Evolutionary conservation across 2,329 filamentous ascomycete species (phyloP).

Genomic region (Aspergillus novoparasiticus): DNA sequence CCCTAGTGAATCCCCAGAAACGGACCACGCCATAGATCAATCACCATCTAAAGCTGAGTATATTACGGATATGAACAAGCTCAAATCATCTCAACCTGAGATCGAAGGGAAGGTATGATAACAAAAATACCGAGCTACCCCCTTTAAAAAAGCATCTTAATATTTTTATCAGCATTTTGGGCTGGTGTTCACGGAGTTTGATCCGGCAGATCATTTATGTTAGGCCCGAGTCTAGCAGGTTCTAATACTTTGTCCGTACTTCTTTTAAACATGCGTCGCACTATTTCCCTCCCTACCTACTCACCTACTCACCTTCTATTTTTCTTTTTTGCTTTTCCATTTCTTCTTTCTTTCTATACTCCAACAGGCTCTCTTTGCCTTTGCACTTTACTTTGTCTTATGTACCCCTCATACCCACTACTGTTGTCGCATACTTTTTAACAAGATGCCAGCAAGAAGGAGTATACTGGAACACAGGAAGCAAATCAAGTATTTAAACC

Average conservation of each 20-base stretch:
- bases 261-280: not conserved
- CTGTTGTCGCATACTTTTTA: not conserved
- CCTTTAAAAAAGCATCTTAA: not conserved
- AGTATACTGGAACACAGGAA: not conserved
- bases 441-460: not conserved
- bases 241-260: not conserved
- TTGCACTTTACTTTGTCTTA: slow-evolving; percentile 9
- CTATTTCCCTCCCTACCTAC: slow-evolving; percentile 11
- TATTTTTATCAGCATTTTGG: slow-evolving; percentile 14
- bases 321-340: not conserved
- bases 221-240: not conserved
- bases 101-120: slow-evolving; percentile 28
- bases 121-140: not conserved
- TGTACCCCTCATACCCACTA: slow-evolving; percentile 4
- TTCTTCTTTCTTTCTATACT: not conserved
- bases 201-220: not conserved
- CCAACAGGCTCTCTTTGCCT: not conserved
- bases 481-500: not conserved
- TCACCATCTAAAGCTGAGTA: slow-evolving; percentile 6
- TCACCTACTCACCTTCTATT: slow-evolving; percentile 2
- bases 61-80: slow-evolving; percentile 10
- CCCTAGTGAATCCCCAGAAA: slow-evolving; percentile 13
- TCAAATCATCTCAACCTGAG: slow-evolving; percentile 24
- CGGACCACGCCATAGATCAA: slow-evolving; percentile 16
- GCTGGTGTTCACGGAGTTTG: slow-evolving; percentile 14